Evolutionary conservation across 108 stramenopile genomes (phyloP), one percentile per base, ranked within the genome.

Genomic region (Mediolabrus comicus): DNA sequence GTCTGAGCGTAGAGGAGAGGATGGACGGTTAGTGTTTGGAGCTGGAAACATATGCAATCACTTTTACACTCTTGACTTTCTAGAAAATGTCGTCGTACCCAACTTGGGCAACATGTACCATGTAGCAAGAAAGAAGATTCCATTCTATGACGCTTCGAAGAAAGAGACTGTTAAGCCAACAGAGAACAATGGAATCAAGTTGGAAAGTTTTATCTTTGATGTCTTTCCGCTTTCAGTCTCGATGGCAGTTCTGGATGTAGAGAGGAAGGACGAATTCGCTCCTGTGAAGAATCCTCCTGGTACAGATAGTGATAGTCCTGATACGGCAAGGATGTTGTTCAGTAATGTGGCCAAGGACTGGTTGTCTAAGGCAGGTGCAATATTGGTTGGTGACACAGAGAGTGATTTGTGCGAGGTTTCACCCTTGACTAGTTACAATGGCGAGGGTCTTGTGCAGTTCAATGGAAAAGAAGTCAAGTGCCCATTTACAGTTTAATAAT

Each of bases 1-100:
- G 87, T 84, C 92, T 12, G 91, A 87, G 69, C 60, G 65, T 28
- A 79, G 65, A 25, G 79, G 26, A n/a, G 82, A 68, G 25, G 69
- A 77, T 32, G 91, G 90, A 25, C 72, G 83, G 16, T 79, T 97
- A 27, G 74, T 90, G 2, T 98, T 89, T 79, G 96, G 97, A 19
- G 96, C 97, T 7, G 99, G 95, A 30, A 99, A 99, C 78, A 97
- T 99, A 56, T 99, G 98, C 90, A 97, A 96, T 79, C 98, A 99
- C 80, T 96, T 86, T 65, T 99, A 96, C 72, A 88, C 92, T 6
- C 16, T 97, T 0, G 95, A 89, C 38, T 99, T 99, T 81, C 35
- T 99, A 26, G 62, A 74, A 34, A 69, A 92, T 41, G 83, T 69
- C 10, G 86, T 96, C 17, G 75, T 98, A 3, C 90, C 87, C 33